These are phyloP conservation scores for Sugiyamaella chiloensis DNA, from an alignment of 805 yeast genomes.

Conservation along the genomic window DNA sequence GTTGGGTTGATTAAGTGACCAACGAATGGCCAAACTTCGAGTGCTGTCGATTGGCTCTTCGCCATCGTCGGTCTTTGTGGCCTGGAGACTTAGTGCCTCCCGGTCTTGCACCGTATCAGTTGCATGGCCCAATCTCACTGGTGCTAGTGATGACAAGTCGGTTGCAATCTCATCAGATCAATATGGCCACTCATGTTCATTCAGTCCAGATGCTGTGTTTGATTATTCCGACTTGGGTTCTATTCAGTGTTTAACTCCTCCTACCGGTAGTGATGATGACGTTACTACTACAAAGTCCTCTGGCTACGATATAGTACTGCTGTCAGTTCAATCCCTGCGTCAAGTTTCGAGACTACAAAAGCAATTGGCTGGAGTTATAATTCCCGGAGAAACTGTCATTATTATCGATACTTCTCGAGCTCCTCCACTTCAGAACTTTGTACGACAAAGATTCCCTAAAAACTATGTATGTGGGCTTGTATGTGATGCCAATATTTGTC, in stretches of 20 bases:
- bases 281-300: not conserved
- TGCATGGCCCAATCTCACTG: conserved; percentile 21
- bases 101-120: conserved; percentile 20
- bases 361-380: conserved; percentile 11
- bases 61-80: conserved; percentile 22
- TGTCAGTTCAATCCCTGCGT: conserved; percentile 14
- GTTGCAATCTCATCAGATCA: conserved; percentile 20
- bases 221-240: conserved; percentile 10
- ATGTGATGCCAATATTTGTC: conserved; percentile 16
- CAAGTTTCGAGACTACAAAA: conserved; percentile 10
- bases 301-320: conserved; percentile 14
- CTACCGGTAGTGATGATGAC: conserved; percentile 5
- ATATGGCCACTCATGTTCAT: conserved; percentile 18
- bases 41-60: too few species aligned
- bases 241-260: not conserved
- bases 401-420: conserved; percentile 21
- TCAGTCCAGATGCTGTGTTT: conserved; percentile 18
- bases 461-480: conserved; percentile 20
- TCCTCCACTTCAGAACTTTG: conserved; percentile 14
- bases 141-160: conserved; percentile 3
- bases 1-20: too few species aligned
- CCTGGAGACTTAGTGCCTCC: conserved; percentile 26
- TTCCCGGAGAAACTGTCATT: conserved; percentile 20
- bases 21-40: too few species aligned
- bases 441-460: conserved; percentile 19